Evolutionary conservation across 177 flowering plant genomes (phyloP).

Genomic region (Vitis hybrid): DNA sequence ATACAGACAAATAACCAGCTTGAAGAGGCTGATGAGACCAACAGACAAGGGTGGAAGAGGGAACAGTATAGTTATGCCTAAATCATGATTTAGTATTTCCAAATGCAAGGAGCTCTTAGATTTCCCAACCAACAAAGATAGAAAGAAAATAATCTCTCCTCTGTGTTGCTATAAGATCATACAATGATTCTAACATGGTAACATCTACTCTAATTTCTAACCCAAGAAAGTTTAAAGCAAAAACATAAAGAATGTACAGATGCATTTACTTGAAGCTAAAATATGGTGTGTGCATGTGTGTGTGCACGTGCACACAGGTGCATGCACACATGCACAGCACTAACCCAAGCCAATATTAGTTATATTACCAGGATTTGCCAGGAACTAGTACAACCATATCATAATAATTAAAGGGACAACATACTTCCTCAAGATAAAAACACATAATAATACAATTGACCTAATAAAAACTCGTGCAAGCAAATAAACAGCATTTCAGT

Average conservation of each 20-base stretch:
- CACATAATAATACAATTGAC: no score
- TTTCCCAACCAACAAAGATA: background rate
- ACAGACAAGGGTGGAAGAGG: no score
- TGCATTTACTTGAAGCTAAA: background rate
- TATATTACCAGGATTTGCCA: background rate
- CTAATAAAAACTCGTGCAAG: no score
- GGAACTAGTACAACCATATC: no score
- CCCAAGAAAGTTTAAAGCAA: background rate
- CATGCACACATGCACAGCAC: no score
- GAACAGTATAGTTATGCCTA: background rate
- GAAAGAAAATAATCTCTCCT: background rate
- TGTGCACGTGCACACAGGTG: no score
- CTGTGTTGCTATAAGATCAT: no score
- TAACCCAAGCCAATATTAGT: background rate
- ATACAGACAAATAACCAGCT: no score
- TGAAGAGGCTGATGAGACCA: no score
- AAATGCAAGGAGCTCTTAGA: background rate
- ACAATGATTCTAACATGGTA: background rate
- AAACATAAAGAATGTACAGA: background rate
- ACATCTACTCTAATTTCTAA: background rate
- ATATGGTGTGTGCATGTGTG: slow-evolving; percentile 1
- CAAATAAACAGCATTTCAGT: no score
- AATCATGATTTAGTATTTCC: background rate
- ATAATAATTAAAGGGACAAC: no score
- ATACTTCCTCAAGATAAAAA: no score